Evolutionary conservation across 495 filamentous ascomycete species (phyloP).

Genomic region (Niebla homalea): DNA sequence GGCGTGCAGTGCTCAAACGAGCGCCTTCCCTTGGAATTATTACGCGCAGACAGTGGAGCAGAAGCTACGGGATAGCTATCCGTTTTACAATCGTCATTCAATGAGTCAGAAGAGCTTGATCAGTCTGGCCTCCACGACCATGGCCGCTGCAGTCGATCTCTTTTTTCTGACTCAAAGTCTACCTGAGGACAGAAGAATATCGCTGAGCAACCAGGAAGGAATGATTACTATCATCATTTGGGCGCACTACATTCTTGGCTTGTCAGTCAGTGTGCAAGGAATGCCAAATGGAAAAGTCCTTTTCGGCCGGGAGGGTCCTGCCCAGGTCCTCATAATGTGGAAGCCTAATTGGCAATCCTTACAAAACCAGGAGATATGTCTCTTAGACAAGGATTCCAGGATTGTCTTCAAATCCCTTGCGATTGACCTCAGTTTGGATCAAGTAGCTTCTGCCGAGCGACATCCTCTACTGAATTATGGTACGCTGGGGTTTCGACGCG

Average conservation of each 20-base stretch:
- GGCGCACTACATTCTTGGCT: slow-evolving; percentile 13
- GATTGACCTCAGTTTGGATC: background rate
- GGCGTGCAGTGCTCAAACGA: slow-evolving; percentile 13
- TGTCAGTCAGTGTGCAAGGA: slow-evolving; percentile 5
- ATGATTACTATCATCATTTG: slow-evolving; percentile 9
- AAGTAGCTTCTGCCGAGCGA: slow-evolving; percentile 7
- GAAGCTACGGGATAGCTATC: background rate
- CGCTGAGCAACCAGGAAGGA: slow-evolving; percentile 2
- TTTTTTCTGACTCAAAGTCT: slow-evolving; percentile 13
- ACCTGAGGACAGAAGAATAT: slow-evolving; percentile 11
- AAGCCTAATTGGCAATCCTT: background rate
- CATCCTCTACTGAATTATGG: slow-evolving; percentile 11
- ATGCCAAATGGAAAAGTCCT: background rate
- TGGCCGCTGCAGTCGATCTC: slow-evolving; percentile 7
- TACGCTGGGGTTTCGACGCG: slow-evolving; percentile 1
- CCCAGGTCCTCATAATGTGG: slow-evolving; percentile 12
- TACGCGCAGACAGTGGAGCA: slow-evolving; percentile 2
- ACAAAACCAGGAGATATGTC: background rate
- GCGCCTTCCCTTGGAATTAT: slow-evolving; percentile 6
- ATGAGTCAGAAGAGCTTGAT: background rate
- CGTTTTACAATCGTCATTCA: background rate
- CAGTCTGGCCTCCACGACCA: slow-evolving; percentile 5
- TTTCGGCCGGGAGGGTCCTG: slow-evolving; percentile 3
- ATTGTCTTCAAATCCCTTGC: slow-evolving; percentile 5
- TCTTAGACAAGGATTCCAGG: slow-evolving; percentile 3